phyloP scores from a whole-genome alignment of 2,329 filamentous ascomycete species.

The Polytolypa hystricis region DNA sequence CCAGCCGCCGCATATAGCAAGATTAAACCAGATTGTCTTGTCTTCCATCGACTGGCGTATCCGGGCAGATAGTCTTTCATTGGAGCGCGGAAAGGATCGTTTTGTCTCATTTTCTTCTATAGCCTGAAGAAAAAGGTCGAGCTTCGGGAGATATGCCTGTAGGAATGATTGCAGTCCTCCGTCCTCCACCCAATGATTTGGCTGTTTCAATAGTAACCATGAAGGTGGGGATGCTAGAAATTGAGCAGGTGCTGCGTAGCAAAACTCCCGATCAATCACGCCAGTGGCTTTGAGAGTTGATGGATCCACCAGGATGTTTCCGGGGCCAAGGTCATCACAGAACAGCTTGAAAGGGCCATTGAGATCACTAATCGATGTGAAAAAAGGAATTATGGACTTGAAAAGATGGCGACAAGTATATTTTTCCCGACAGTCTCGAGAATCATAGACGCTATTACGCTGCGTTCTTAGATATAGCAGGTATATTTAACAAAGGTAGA shows the following conservation, averaged over 20 bases:
- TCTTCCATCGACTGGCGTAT: conserved; percentile 4
- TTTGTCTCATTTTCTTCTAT: neutral
- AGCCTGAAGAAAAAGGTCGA: conserved; percentile 1
- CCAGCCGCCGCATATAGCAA: neutral
- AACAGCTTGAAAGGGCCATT: conserved; percentile 26
- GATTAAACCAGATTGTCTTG: conserved; percentile 3
- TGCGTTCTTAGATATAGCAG: neutral
- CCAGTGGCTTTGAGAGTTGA: neutral
- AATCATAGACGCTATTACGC: neutral
- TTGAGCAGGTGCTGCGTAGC: neutral
- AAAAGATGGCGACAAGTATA: neutral
- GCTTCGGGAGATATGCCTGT: neutral
- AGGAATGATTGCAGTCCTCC: neutral
- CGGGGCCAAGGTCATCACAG: conserved; percentile 29
- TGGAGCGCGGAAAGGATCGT: too few species aligned
- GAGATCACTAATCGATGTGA: conserved; percentile 13
- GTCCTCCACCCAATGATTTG: neutral
- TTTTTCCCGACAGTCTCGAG: neutral
- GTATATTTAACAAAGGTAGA: neutral
- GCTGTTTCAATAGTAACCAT: neutral
- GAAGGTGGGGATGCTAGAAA: neutral
- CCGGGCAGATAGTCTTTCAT: neutral
- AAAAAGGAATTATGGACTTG: neutral
- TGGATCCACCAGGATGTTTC: conserved; percentile 30
- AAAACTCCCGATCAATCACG: neutral